Percentiles rank a stretch among this genome's conserved stretches.
phyloP scores from a whole-genome alignment of 139 green algal species.

The Coelastrella sp. region DNA sequence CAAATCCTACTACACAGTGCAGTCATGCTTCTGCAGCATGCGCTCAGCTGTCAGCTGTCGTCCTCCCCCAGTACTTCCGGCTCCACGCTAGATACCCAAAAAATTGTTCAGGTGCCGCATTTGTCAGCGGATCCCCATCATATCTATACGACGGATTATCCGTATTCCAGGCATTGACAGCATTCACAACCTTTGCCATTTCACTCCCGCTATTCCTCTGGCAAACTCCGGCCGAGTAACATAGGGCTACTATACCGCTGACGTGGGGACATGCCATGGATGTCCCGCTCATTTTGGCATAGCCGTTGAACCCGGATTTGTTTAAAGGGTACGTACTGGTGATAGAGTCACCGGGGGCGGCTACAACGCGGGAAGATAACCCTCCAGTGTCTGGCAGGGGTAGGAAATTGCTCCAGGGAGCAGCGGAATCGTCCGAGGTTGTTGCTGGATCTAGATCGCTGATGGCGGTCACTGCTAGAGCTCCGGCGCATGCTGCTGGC shows the following conservation, averaged over 20 bases:
- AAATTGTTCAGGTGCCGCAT: not conserved
- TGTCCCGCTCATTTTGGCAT: conserved; percentile 39
- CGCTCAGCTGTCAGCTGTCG: not conserved
- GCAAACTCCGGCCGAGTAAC: conserved; percentile 39
- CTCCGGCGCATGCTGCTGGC: conserved; percentile 6
- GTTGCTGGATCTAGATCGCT: not conserved
- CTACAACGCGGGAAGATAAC: not conserved
- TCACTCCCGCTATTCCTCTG: not conserved
- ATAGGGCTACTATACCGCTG: conserved; percentile 28
- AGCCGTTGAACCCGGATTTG: not conserved
- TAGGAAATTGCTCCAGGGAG: conserved; percentile 37
- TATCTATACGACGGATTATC: not conserved
- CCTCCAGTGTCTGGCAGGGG: conserved; percentile 9
- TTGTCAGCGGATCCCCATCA: not conserved
- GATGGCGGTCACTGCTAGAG: conserved; percentile 20
- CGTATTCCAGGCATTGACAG: not conserved
- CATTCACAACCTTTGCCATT: not conserved
- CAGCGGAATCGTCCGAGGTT: not conserved
- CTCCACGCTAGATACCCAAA: conserved; percentile 33
- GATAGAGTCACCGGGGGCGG: conserved; percentile 19
- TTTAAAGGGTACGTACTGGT: conserved; percentile 25
- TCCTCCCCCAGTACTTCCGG: conserved; percentile 17
- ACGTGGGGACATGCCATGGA: conserved; percentile 41
- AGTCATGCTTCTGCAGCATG: not conserved
- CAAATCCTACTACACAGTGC: no score